These are phyloP conservation scores for Trypanosoma boissoni DNA, from an alignment of 208 protist species.

Conservation along the genomic window DNA sequence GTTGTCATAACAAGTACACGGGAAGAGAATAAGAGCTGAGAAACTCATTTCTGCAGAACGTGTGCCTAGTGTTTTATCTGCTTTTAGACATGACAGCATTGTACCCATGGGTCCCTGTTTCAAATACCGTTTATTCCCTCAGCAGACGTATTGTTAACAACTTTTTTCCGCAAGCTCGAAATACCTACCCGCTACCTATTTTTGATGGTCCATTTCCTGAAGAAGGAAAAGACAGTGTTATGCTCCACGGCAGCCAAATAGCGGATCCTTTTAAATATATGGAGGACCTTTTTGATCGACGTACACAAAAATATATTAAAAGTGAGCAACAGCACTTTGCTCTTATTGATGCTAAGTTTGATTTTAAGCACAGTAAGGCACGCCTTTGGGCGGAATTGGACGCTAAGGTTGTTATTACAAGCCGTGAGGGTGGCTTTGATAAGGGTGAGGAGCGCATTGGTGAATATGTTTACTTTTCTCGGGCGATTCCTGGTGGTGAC, in stretches of 20 bases:
- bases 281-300: conserved; percentile 84
- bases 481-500: conserved; percentile 67
- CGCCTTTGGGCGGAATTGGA: conserved; percentile 86
- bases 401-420: conserved; percentile 81
- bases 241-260: conserved; percentile 53
- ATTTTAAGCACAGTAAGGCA: conserved; percentile 82
- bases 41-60: no score
- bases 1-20: neutral
- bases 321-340: conserved; percentile 69
- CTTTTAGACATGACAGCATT: conserved; percentile 74
- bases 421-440: conserved; percentile 85
- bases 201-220: conserved; percentile 78
- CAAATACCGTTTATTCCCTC: conserved; percentile 52
- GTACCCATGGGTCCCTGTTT: conserved; percentile 81
- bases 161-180: conserved; percentile 63
- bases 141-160: conserved; percentile 56
- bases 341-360: conserved; percentile 72
- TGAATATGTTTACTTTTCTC: conserved; percentile 90
- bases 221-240: conserved; percentile 39
- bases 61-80: no score
- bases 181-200: conserved; percentile 62
- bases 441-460: conserved; percentile 90
- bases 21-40: neutral
- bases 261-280: conserved; percentile 85
- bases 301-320: conserved; percentile 67